A percentile compares a stretch with the other conserved stretches of the same genome.
Conservation (phyloP, 108 stramenopile species). For the Epipyxis sp. region DNA sequence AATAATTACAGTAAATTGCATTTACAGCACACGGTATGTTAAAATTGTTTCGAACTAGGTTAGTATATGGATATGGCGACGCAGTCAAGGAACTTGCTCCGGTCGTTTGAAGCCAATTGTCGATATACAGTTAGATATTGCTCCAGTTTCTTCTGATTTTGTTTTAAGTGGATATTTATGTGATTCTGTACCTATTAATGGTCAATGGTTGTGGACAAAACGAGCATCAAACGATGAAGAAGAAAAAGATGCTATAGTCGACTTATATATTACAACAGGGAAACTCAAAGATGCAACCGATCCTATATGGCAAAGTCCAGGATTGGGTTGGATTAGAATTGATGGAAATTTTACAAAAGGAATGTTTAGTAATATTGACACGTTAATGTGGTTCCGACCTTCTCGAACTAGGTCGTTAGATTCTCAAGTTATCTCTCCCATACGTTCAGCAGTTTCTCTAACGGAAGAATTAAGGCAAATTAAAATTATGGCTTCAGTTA, state of each 20-base stretch:
- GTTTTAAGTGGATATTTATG: slow-evolving; percentile 5
- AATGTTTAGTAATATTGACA: not conserved
- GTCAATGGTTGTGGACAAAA: slow-evolving; percentile 19
- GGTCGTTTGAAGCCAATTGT: slow-evolving; percentile 25
- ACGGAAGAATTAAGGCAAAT: not conserved
- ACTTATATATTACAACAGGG: slow-evolving; percentile 24
- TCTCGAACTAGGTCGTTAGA: not conserved
- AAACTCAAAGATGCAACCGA: not conserved
- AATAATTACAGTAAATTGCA: too few relatives aligned
- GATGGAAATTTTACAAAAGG: slow-evolving; percentile 25
- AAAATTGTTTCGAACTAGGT: too few relatives aligned
- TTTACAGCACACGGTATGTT: too few relatives aligned
- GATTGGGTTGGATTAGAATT: slow-evolving; percentile 20
- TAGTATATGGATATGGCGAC: slow-evolving; percentile 22
- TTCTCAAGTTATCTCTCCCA: not conserved
- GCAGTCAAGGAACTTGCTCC: slow-evolving; percentile 12
- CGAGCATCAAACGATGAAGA: not conserved
- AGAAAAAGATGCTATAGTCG: slow-evolving; percentile 24
- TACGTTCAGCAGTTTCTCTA: not conserved
- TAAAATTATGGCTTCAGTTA: not conserved
- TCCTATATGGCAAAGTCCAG: slow-evolving; percentile 26
- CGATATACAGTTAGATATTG: not conserved
- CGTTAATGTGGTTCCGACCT: slow-evolving; percentile 27
- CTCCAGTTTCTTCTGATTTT: slow-evolving; percentile 2
- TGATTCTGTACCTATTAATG: not conserved